These are phyloP conservation scores for Euphorbia lathyris DNA, from an alignment of 345 rosid species.

Conservation along the genomic window DNA sequence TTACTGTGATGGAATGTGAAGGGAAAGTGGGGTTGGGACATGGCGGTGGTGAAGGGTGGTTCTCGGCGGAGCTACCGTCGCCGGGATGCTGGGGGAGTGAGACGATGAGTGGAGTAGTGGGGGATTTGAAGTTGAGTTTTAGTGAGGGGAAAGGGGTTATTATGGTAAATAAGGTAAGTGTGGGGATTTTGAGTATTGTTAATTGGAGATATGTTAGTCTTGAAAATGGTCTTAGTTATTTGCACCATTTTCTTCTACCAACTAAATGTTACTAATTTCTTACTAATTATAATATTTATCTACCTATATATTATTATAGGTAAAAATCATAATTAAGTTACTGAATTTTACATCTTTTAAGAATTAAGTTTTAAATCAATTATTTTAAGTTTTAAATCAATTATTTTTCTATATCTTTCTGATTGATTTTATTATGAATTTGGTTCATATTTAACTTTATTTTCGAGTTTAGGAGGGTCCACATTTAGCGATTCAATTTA, in stretches of 20 bases:
- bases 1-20: conserved; percentile 40
- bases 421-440: no score
- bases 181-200: conserved; percentile 36
- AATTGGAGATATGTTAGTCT: conserved; percentile 49
- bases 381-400: no score
- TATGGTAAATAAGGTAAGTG: conserved; percentile 31
- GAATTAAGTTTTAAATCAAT: no score
- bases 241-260: conserved; percentile 47
- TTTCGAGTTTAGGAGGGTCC: no score
- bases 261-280: not conserved
- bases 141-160: not conserved
- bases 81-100: conserved; percentile 34
- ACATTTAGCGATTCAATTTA: no score
- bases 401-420: no score
- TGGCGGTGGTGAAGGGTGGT: conserved; percentile 35
- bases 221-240: conserved; percentile 44
- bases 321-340: no score
- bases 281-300: no score
- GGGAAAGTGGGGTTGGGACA: conserved; percentile 17
- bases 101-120: conserved; percentile 30
- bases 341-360: no score
- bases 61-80: conserved; percentile 45
- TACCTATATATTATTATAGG: no score
- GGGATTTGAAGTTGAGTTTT: conserved; percentile 40
- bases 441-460: no score